A percentile compares a stretch with the other conserved stretches of the same genome.
These are phyloP conservation scores for Cordyceps cicadae DNA, from an alignment of 2,329 filamentous ascomycete genomes.

Conservation along the genomic window DNA sequence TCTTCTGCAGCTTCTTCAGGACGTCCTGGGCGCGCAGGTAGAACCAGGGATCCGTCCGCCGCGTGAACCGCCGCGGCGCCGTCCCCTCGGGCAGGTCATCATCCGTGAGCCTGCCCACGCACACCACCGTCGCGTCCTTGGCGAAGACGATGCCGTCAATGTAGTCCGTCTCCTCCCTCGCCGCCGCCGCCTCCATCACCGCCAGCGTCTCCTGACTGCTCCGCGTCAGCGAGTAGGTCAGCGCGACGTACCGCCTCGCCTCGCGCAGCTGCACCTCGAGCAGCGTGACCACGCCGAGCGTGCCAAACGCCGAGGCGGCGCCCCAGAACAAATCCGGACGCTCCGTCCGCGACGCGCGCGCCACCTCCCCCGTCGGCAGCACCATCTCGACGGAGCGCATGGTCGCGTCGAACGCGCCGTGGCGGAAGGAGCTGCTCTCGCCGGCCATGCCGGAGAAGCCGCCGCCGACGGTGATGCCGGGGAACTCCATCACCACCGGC, in stretches of 20 bases:
- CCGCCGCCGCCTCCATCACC: constrained; percentile 37
- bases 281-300: constrained; percentile 57
- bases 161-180: constrained; percentile 45
- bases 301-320: constrained; percentile 58
- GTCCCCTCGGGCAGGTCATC: constrained; percentile 32
- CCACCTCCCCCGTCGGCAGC: constrained; percentile 50
- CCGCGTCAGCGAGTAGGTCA: constrained; percentile 45
- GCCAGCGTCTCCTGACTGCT: constrained; percentile 30
- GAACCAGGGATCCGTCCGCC: constrained; percentile 60
- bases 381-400: constrained; percentile 58
- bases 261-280: constrained; percentile 51
- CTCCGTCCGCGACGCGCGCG: constrained; percentile 44
- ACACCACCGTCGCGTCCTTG: constrained; percentile 46
- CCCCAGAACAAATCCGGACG: constrained; percentile 55
- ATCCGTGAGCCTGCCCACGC: constrained; percentile 50
- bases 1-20: constrained; percentile 20
- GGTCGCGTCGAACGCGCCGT: constrained; percentile 57
- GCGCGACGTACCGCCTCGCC: constrained; percentile 46
- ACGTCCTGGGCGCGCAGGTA: constrained; percentile 56
- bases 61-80: constrained; percentile 41
- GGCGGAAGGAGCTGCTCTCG: constrained; percentile 59
- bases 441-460: constrained; percentile 60
- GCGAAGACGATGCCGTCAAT: constrained; percentile 63
- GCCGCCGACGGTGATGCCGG: constrained; percentile 62
- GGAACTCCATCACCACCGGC: constrained; percentile 63